Base-by-base conservation (phyloP, 1,284 basidiomycete genomes). In the Wallemia mellicola region DNA sequence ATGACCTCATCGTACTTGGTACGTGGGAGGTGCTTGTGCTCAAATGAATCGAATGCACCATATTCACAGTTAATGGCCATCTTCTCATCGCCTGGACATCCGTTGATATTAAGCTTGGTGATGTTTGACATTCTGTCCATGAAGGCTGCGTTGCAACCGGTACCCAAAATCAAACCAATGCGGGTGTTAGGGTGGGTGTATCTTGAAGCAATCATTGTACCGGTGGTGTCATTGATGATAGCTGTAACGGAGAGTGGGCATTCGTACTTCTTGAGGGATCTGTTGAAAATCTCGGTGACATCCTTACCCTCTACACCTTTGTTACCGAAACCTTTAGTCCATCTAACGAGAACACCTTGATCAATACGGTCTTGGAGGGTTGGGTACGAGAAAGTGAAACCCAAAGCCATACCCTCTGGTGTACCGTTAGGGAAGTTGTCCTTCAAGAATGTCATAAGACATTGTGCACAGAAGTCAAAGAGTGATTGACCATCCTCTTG, bases 271-370 rank as follows among this genome's bases (percentile, higher is more conserved):
- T 77, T 74, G 58, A 98, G 77, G 27, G 85, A 82, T 63, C 81
- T 71, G 60, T 79, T 76, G 75, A 98, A 92, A 86, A 98, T 89
- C 57, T 75, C 83, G 2, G 84, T 89, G 28, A 92, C 89, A 68
- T 98, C 87, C 60, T 78, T 75, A 17, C 89, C 91, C 71, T 98
- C 94, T 24, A 87, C 89, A 68, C 91, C 88, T 3, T 79, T 71
- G 1, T 86, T 86, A 33, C 88, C 88, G 67, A 98, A 98, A 64
- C 92, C 94, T 72, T 98, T 98, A 56, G 94, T 98, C 92, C 94
- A 98, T 30, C 91, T 83, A 65, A 96, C 87, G 55, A 98, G 80
- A 64, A 79, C 79, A 57, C 89, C 94, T 66, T 96, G 89, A 71
- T 98, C 89, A 66, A 98, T 98, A 59, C 78, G 77, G 48, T 83